phyloP scores from a whole-genome alignment of 192 early-diverging fungal species.

The Rhizoclosmatium sp. region DNA sequence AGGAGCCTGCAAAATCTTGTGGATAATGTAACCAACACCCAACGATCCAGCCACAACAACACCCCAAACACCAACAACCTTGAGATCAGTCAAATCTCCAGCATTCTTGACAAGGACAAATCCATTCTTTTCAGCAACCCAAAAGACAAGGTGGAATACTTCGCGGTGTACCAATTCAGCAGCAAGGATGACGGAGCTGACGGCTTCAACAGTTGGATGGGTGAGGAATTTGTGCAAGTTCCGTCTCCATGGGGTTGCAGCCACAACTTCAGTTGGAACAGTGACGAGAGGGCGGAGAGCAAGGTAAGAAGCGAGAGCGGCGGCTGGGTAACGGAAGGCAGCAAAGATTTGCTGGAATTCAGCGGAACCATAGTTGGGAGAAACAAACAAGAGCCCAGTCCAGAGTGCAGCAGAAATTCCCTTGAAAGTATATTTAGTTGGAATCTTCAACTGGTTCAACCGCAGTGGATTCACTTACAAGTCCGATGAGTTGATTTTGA shows the following conservation, averaged over 20 bases:
- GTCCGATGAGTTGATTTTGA: conserved; percentile 20
- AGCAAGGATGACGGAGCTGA: conserved; percentile 15
- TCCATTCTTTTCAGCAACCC: neutral
- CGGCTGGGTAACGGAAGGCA: conserved; percentile 34
- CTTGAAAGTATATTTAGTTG: too few relatives aligned
- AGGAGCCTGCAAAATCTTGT: conserved; percentile 30
- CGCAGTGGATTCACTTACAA: neutral
- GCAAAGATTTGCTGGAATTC: neutral
- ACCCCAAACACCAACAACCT: conserved; percentile 19
- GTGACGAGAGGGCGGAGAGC: conserved; percentile 31
- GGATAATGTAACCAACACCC: conserved; percentile 19
- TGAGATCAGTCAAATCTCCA: conserved; percentile 14
- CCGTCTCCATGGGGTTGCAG: conserved; percentile 16
- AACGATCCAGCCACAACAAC: conserved; percentile 16
- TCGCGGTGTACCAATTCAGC: conserved; percentile 34
- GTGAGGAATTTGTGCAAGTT: conserved; percentile 31
- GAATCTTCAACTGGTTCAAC: too few relatives aligned
- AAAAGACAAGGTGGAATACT: conserved; percentile 19
- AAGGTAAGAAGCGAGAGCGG: conserved; percentile 32
- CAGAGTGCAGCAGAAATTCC: conserved; percentile 9
- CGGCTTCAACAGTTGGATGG: conserved; percentile 27
- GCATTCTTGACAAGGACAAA: neutral
- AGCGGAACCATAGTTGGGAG: neutral
- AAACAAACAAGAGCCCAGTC: neutral
- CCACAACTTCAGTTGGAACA: conserved; percentile 11